phyloP scores from a whole-genome alignment of 163 green algal species.

The Chlorella variabilis region DNA sequence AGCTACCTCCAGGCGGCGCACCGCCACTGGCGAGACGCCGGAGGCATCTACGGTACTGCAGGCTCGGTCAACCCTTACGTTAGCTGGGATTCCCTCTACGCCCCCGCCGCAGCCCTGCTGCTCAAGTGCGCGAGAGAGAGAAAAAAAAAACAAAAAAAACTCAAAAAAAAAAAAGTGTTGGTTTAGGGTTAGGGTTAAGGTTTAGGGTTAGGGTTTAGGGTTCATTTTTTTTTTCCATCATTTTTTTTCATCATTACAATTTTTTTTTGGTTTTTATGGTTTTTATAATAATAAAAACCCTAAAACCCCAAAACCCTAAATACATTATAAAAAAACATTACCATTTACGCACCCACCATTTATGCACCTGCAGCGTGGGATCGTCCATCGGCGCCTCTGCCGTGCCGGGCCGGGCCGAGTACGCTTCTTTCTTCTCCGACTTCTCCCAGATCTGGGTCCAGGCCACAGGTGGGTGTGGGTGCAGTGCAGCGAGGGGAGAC shows the following conservation, averaged over 20 bases:
- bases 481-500: too few species aligned
- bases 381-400: not conserved
- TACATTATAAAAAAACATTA: too few species aligned
- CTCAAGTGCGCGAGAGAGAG: slow-evolving; percentile 1
- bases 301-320: too few species aligned
- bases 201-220: too few species aligned
- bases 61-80: slow-evolving; percentile 23
- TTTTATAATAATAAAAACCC: too few species aligned
- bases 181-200: too few species aligned
- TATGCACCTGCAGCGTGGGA: slow-evolving; percentile 4
- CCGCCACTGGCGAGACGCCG: slow-evolving; percentile 19
- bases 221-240: too few species aligned
- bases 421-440: slow-evolving; percentile 7
- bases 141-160: too few species aligned
- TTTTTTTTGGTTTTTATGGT: too few species aligned
- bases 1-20: slow-evolving; percentile 49
- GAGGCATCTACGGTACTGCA: not conserved
- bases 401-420: slow-evolving; percentile 6
- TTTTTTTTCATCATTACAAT: too few species aligned
- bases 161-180: too few species aligned
- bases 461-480: slow-evolving; percentile 20
- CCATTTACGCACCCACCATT: too few species aligned
- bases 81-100: slow-evolving; percentile 59
- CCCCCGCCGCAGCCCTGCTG: slow-evolving; percentile 46
- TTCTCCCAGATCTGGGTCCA: not conserved